A percentile compares a stretch with the other conserved stretches of the same genome.
These are phyloP conservation scores for Solanum sejunctum DNA, from an alignment of 257 asterid species.

Conservation along the genomic window DNA sequence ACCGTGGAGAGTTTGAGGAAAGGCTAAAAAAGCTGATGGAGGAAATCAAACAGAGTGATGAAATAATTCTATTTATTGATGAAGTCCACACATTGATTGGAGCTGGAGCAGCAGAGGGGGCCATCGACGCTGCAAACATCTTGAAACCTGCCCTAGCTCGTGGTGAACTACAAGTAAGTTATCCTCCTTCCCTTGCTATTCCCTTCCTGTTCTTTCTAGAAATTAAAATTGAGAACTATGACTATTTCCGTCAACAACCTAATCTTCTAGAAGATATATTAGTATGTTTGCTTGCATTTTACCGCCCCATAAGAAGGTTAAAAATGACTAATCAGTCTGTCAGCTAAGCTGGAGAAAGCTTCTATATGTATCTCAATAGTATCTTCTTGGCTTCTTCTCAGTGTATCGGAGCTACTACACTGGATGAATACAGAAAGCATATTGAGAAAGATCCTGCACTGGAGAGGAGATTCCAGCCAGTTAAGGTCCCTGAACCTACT, in stretches of 20 bases:
- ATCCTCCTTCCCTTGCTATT: not conserved
- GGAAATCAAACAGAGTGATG: constrained; percentile 87
- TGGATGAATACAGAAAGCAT: constrained; percentile 83
- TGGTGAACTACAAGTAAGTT: constrained; percentile 87
- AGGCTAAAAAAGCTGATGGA: constrained; percentile 91
- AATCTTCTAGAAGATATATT: not conserved
- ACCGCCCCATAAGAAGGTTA: not conserved
- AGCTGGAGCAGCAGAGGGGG: constrained; percentile 99
- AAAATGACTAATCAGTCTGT: not conserved
- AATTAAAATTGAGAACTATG: not conserved
- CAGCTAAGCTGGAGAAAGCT: not conserved
- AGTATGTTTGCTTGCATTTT: not conserved
- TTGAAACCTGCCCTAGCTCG: constrained; percentile 94
- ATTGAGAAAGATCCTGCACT: constrained; percentile 95
- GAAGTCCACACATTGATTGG: constrained; percentile 97
- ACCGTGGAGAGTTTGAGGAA: constrained; percentile 99
- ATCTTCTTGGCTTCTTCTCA: constrained; percentile 9
- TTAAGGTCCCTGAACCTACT: constrained; percentile 91
- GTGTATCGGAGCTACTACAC: constrained; percentile 97
- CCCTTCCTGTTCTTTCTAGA: not conserved
- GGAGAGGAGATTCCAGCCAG: constrained; percentile 95
- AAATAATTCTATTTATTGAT: constrained; percentile 85
- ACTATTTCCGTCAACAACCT: not conserved
- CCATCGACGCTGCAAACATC: constrained; percentile 94
- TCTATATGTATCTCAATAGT: not conserved